Base-by-base conservation (phyloP, 2,329 filamentous ascomycete genomes). In the Trichoderma lentiforme region DNA sequence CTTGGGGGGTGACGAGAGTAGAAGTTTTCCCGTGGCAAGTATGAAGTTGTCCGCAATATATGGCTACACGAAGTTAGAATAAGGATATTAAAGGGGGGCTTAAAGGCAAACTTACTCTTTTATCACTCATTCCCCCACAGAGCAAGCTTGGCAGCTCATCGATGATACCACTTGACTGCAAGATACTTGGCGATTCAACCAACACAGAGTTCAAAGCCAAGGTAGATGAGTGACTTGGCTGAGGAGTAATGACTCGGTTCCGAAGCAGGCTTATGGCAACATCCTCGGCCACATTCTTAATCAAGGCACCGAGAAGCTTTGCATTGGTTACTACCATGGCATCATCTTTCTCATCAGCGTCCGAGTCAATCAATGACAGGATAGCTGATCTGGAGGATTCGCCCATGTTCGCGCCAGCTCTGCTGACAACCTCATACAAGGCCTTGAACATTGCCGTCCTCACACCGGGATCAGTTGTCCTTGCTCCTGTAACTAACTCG, bases 401-500 rank as follows among this genome's bases (percentile, higher is more conserved):
- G 77, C 93, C 95, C 96, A 99, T 99, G 82, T 95, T 98, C 72
- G 87, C 87, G 70, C 96, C 96, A 21, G 95, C 95, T 82, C 97
- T 97, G 85, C 93, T 95, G 73, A 99, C 92, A 34, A 99, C 96
- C 79, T 98, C 95, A 79, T 97, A 98, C 60, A 99, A 84, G 3
- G 96, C 96, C 85, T 97, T 97, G 77, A 99, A 87, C 96, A 99
- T 99, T 32, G 96, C 96, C 75, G 92, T 96, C 82, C 90, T 93
- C 74, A 99, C 96, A 60, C 95, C 95, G 6, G 90, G 79, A 79
- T 98, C 95, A 26, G 78, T 74, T 0, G 96, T 98, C 85, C 95
- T 98, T 30, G 94, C 96, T 61, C 96, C 96, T n/a, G 96, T 93
- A 24, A 98, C 94, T 62, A 99, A 87, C 82, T 99, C 96, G 73